These are phyloP conservation scores for Pyrenophora teres DNA, from an alignment of 2,329 filamentous ascomycete genomes.

Conservation along the genomic window DNA sequence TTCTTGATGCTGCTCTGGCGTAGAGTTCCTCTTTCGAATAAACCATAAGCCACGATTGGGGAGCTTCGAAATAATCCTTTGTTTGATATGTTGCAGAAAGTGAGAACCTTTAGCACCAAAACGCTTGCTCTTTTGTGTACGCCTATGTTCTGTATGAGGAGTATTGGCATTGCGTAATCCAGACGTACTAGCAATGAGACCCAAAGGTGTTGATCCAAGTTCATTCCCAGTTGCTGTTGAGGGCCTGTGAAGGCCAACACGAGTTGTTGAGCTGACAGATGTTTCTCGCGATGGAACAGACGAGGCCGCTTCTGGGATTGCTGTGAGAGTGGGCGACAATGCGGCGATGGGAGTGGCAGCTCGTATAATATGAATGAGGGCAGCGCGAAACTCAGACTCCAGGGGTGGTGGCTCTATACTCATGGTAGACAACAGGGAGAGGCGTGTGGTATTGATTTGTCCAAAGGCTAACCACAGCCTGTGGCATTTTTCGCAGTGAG, in stretches of 20 bases:
- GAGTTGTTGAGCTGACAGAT: constrained; percentile 6
- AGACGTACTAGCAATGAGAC: not conserved
- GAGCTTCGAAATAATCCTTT: not conserved
- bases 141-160: not conserved
- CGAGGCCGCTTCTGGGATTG: constrained; percentile 22
- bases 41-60: not conserved
- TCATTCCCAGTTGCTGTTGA: not conserved
- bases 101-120: not conserved
- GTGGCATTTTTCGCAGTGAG: constrained; percentile 31
- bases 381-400: constrained; percentile 22
- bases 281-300: constrained; percentile 15
- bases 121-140: not conserved
- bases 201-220: not conserved
- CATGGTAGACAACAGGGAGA: constrained; percentile 30
- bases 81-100: not conserved
- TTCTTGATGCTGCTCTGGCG: not conserved
- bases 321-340: constrained; percentile 21
- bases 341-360: constrained; percentile 22
- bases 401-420: constrained; percentile 24
- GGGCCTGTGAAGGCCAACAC: not conserved
- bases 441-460: constrained; percentile 26
- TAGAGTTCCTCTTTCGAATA: not conserved
- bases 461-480: constrained; percentile 34
- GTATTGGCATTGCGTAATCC: not conserved
- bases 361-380: constrained; percentile 29